phyloP scores from a whole-genome alignment of 2,329 filamentous ascomycete species.

The Talaromyces atroroseus region DNA sequence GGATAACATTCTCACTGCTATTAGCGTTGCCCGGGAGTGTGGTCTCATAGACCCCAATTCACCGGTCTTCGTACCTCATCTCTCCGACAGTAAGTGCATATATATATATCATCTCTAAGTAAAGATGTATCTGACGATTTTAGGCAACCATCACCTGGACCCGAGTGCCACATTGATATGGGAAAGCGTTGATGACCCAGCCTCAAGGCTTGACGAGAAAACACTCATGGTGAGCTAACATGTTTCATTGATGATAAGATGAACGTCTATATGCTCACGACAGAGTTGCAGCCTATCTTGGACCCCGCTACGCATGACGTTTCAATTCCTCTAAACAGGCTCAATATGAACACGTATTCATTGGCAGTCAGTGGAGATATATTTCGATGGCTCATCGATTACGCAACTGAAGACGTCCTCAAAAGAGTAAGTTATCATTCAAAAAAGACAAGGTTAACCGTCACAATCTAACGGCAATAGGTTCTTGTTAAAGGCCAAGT shows the following conservation, averaged over 20 bases:
- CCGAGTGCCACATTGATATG: conserved; percentile 70
- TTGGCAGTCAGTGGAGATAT: conserved; percentile 88
- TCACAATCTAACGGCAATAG: conserved; percentile 35
- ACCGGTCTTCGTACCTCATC: conserved; percentile 90
- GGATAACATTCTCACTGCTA: conserved; percentile 94
- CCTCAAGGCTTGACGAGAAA: conserved; percentile 69
- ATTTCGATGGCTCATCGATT: conserved; percentile 95
- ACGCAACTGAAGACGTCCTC: conserved; percentile 72
- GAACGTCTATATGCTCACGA: not conserved
- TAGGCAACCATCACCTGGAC: conserved; percentile 48
- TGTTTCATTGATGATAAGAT: not conserved
- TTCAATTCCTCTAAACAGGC: conserved; percentile 78
- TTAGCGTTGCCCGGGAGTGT: conserved; percentile 91
- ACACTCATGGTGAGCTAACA: conserved; percentile 59
- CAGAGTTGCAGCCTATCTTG: conserved; percentile 58
- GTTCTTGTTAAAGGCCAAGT: conserved; percentile 91
- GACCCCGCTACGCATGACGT: conserved; percentile 67
- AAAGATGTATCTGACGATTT: conserved; percentile 12
- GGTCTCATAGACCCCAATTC: conserved; percentile 71
- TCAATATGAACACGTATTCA: conserved; percentile 77
- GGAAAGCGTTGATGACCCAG: conserved; percentile 90
- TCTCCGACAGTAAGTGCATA: conserved; percentile 57
- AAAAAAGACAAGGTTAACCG: not conserved
- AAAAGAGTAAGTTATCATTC: conserved; percentile 50
- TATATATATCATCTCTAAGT: not conserved